Percentiles rank a stretch among this genome's conserved stretches.
These are phyloP conservation scores for Zalaria sp. DNA, from an alignment of 2,329 filamentous ascomycete genomes.

Conservation along the genomic window DNA sequence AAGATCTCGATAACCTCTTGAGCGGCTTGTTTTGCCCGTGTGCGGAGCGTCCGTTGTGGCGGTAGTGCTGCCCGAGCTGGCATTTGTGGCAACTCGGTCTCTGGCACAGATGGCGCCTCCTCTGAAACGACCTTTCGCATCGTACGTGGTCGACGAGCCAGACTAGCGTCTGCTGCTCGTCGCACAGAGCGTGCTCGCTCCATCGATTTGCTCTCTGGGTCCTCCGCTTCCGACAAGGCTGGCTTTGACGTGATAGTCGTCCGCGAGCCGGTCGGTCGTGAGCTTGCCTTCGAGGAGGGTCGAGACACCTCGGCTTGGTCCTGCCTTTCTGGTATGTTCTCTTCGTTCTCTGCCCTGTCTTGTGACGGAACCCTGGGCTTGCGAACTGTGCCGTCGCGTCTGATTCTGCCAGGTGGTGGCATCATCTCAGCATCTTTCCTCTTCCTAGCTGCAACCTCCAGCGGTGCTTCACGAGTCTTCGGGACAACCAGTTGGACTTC, in stretches of 20 bases:
- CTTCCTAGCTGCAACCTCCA: slow-evolving; percentile 7
- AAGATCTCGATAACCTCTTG: slow-evolving; percentile 21
- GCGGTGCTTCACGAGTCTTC: not conserved
- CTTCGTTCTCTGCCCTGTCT: not conserved
- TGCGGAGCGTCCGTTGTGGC: not conserved
- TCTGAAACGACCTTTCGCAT: slow-evolving; percentile 6
- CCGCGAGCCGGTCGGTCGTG: slow-evolving; percentile 6
- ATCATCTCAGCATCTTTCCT: slow-evolving; percentile 18
- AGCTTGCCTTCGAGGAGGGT: slow-evolving; percentile 1
- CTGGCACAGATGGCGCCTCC: slow-evolving; percentile 7
- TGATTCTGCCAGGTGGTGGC: slow-evolving; percentile 13
- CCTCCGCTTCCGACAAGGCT: not conserved
- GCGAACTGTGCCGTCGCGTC: slow-evolving; percentile 2
- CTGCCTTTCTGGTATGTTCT: not conserved
- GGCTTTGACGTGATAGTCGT: slow-evolving; percentile 2
- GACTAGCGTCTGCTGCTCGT: slow-evolving; percentile 20
- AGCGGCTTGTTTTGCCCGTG: slow-evolving; percentile 6
- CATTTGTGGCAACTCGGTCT: not conserved
- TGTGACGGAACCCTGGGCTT: slow-evolving; percentile 1
- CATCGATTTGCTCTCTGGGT: not conserved
- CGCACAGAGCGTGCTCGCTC: slow-evolving; percentile 9
- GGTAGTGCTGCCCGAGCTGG: not conserved
- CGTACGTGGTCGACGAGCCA: slow-evolving; percentile 19
- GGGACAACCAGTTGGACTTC: slow-evolving; percentile 13
- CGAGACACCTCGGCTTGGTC: not conserved